phyloP scores from a whole-genome alignment of 345 rosid species.

The Lumnitzera racemosa region DNA sequence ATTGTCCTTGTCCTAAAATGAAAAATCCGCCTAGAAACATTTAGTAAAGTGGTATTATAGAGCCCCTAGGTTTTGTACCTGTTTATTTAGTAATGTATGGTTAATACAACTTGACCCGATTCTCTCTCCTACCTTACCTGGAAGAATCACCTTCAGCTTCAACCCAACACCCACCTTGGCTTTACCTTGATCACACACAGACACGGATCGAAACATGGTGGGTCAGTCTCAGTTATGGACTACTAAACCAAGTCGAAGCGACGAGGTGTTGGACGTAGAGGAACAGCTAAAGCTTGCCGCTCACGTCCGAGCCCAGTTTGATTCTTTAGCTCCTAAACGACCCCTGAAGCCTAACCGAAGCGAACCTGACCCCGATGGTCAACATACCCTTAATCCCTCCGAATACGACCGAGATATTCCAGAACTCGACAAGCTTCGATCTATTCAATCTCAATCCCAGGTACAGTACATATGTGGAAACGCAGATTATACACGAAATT shows the following conservation, averaged over 20 bases:
- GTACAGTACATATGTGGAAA: slow-evolving; percentile 8
- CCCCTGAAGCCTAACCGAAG: slow-evolving; percentile 69
- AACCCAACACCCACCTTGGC: no score
- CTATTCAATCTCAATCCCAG: slow-evolving; percentile 45
- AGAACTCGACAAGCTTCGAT: slow-evolving; percentile 48
- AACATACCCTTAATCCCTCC: slow-evolving; percentile 10
- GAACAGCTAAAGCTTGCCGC: slow-evolving; percentile 39
- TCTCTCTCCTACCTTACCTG: no score
- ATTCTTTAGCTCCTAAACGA: slow-evolving; percentile 56
- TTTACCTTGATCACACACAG: background rate
- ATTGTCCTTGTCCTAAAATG: no score
- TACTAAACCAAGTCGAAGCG: slow-evolving; percentile 78
- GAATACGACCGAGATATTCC: slow-evolving; percentile 24
- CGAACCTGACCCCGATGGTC: slow-evolving; percentile 28
- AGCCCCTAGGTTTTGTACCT: no score
- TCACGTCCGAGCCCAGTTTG: slow-evolving; percentile 54
- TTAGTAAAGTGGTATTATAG: no score
- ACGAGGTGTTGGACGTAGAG: slow-evolving; percentile 47
- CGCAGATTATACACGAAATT: no score
- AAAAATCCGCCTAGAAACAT: no score
- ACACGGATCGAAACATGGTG: slow-evolving; percentile 9
- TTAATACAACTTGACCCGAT: no score
- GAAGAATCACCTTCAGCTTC: no score
- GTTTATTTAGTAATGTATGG: no score
- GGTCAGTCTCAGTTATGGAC: slow-evolving; percentile 18